phyloP scores from a whole-genome alignment of 805 yeast species.

The Wickerhamiella siamensis region DNA sequence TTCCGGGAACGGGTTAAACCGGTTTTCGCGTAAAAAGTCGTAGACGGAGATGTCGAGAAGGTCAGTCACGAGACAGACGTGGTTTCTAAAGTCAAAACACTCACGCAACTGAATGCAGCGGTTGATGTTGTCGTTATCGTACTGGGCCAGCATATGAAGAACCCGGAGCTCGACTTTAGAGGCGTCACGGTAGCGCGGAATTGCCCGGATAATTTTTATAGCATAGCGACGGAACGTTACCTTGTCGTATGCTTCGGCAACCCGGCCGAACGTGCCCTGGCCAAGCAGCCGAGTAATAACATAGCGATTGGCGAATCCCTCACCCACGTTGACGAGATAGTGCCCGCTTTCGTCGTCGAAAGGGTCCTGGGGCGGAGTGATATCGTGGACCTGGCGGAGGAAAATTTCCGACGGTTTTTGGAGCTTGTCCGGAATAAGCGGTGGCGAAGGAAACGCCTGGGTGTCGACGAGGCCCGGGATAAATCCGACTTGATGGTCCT shows the following conservation, averaged over 20 bases:
- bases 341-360: conserved; percentile 23
- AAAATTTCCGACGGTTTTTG: conserved; percentile 15
- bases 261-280: conserved; percentile 89
- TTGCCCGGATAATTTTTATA: conserved; percentile 79
- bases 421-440: conserved; percentile 3
- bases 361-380: conserved; percentile 6
- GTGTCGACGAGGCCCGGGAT: background rate
- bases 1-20: conserved; percentile 84
- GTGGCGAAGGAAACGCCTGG: conserved; percentile 12
- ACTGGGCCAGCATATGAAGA: conserved; percentile 52
- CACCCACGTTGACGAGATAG: conserved; percentile 23
- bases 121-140: conserved; percentile 52
- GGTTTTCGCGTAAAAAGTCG: conserved; percentile 77
- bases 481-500: background rate
- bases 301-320: conserved; percentile 48
- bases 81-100: conserved; percentile 85
- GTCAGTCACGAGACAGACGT: conserved; percentile 87
- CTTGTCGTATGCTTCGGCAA: conserved; percentile 66
- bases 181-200: conserved; percentile 90
- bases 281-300: conserved; percentile 57
- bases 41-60: conserved; percentile 70
- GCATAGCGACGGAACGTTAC: conserved; percentile 54
- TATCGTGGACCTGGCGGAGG: conserved; percentile 16
- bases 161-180: conserved; percentile 84
- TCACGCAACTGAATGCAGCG: conserved; percentile 79